Base-by-base conservation (phyloP, 106 monocot species). In the Hemerocallis citrina region DNA sequence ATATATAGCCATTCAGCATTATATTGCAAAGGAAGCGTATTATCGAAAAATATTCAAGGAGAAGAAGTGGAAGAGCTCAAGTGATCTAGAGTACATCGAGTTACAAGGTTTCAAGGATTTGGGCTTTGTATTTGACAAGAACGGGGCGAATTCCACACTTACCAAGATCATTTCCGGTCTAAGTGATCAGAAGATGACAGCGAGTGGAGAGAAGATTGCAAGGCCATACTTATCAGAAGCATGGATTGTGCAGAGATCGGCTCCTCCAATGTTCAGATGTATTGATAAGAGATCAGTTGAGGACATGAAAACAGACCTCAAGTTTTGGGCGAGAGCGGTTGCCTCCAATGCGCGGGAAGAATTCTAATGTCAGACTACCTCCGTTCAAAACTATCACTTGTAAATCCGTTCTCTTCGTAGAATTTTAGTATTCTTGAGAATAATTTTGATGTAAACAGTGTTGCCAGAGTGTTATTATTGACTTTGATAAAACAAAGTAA, bases 251-350 rank as follows among this genome's bases (percentile, higher is more conserved):
- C 62, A 73, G 65, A 59, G 52, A 44, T 35, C 81, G 9, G 49
- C 72, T 7, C 52, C 68, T 27, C 62, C 73, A 17, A 41, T 51
- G 62, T 57, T 82, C 47, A 45, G 67, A 32, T 61, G 63, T 64
- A 37, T 59, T 27, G 69, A 64, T 9, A 49, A 17, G 59, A 72
- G 63, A 55, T 82, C 82, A 19, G 57, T 47, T n/a, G 63, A 48
- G 16, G 87, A 88, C 22, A 75, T 73, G 68, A 83, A 76, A 70
- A 76, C 73, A 58, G 72, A 79, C 61, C 83, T 88, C 25, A 50
- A 72, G 67, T 79, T 88, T 39, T 88, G 87, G 87, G 87, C 87
- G 14, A 72, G 73, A 38, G 79, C 82, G 1, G 87, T 88, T 25
- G 87, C 87, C 37, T 81, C 52, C 45, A 74, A 74, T 57, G 77